Conservation (phyloP, 805 yeast genomes). For the Lipomyces kockii region DNA sequence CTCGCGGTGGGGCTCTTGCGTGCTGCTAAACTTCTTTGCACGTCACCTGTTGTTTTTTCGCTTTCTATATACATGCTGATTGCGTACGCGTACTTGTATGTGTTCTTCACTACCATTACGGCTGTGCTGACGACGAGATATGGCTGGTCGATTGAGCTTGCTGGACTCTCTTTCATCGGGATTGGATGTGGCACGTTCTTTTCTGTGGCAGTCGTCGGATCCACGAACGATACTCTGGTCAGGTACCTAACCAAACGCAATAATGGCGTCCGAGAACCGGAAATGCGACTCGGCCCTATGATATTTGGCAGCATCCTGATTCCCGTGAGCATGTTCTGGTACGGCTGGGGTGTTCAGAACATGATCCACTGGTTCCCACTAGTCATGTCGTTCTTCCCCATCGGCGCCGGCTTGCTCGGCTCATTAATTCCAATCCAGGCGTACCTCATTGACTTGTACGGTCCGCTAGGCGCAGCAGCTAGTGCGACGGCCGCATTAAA, state of each 20-base stretch:
- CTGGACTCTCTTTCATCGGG: constrained; percentile 65
- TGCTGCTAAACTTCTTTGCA: constrained; percentile 47
- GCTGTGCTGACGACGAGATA: constrained; percentile 56
- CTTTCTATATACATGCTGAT: constrained; percentile 32
- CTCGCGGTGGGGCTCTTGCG: constrained; percentile 35
- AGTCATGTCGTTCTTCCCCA: constrained; percentile 23
- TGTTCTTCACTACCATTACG: constrained; percentile 64
- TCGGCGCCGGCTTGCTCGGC: constrained; percentile 32
- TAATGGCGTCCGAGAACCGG: constrained; percentile 49
- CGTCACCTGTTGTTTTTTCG: constrained; percentile 26
- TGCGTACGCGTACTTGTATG: constrained; percentile 45
- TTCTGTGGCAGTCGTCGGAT: constrained; percentile 56
- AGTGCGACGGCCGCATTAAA: constrained; percentile 35
- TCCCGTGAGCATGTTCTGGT: constrained; percentile 55
- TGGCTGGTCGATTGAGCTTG: constrained; percentile 58
- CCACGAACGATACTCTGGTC: constrained; percentile 30
- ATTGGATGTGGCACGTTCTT: constrained; percentile 56
- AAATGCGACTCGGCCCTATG: constrained; percentile 56
- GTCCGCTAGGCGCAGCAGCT: constrained; percentile 35
- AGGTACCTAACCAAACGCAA: constrained; percentile 25
- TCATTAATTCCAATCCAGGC: constrained; percentile 35
- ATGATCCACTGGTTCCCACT: constrained; percentile 31
- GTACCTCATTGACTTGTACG: constrained; percentile 33
- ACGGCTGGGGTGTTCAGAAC: constrained; percentile 33
- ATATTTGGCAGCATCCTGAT: constrained; percentile 55